Conservation (phyloP, 495 filamentous ascomycete genomes). For the Peziza echinospora region DNA sequence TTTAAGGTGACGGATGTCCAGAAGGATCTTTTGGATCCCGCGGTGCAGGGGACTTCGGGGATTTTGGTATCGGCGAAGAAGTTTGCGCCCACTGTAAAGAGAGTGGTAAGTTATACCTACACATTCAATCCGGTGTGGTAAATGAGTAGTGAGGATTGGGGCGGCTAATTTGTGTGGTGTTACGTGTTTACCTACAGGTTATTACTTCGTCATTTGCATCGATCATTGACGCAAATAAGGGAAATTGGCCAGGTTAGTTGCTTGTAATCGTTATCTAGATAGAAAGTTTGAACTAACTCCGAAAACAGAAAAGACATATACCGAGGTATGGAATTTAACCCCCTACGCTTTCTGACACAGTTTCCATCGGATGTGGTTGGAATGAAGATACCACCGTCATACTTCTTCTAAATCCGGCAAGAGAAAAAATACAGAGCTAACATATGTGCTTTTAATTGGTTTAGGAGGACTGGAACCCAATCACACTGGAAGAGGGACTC, state of each 20-base stretch:
- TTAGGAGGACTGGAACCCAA: conserved; percentile 65
- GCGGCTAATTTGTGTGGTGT: no score
- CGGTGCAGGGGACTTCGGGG: conserved; percentile 62
- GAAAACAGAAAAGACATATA: no score
- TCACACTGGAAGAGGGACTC: conserved; percentile 45
- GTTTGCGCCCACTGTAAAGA: conserved; percentile 52
- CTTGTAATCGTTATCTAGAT: no score
- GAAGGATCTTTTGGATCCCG: conserved; percentile 66
- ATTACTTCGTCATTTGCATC: conserved; percentile 75
- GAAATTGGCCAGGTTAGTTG: conserved; percentile 17
- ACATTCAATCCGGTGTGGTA: neutral
- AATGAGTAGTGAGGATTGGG: conserved; percentile 3
- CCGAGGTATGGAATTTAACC: no score
- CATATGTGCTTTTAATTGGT: conserved; percentile 58
- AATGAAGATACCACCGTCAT: no score
- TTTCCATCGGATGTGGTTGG: no score
- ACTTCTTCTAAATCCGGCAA: conserved; percentile 20
- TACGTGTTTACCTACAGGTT: no score
- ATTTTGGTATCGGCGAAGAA: conserved; percentile 57
- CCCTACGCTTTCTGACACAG: no score
- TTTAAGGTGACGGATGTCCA: conserved; percentile 39
- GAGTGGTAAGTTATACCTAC: conserved; percentile 30
- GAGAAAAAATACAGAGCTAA: conserved; percentile 28
- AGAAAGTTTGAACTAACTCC: conserved; percentile 8
- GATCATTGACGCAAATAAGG: conserved; percentile 31